Evolutionary conservation across 768 basidiomycete genomes (phyloP).

Genomic region (Naganishia vaughanmartiniae): DNA sequence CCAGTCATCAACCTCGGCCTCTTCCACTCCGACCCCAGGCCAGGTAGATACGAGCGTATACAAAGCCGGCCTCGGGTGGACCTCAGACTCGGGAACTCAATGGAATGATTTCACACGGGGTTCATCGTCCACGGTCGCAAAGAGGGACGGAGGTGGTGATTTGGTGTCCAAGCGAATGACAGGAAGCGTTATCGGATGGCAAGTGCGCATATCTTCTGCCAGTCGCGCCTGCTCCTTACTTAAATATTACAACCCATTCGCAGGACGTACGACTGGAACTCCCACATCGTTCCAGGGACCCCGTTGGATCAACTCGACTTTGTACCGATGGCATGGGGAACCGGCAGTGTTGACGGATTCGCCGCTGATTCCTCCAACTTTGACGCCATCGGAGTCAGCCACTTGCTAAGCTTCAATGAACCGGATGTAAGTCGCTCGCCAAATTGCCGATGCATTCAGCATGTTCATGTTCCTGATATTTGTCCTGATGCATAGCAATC

Average conservation of each 20-base stretch:
- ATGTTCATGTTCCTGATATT: not conserved
- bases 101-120: not conserved
- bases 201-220: not conserved
- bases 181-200: conserved; percentile 16
- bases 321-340: not conserved
- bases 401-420: conserved; percentile 43
- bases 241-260: not conserved
- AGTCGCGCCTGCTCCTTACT: not conserved
- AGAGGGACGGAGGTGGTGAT: not conserved
- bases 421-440: conserved; percentile 30
- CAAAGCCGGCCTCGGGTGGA: conserved; percentile 14
- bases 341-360: not conserved
- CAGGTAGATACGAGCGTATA: not conserved
- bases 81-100: conserved; percentile 8
- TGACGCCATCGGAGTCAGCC: conserved; percentile 28
- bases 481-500: not conserved
- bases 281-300: not conserved
- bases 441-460: not conserved
- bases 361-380: conserved; percentile 11
- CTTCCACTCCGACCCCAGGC: not conserved
- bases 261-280: conserved; percentile 20
- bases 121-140: not conserved
- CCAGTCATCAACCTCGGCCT: not conserved
- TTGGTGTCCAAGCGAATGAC: not conserved
- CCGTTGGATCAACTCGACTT: conserved; percentile 4